Conservation (phyloP, 2,329 filamentous ascomycete species). For the Magnaporthales sp. region DNA sequence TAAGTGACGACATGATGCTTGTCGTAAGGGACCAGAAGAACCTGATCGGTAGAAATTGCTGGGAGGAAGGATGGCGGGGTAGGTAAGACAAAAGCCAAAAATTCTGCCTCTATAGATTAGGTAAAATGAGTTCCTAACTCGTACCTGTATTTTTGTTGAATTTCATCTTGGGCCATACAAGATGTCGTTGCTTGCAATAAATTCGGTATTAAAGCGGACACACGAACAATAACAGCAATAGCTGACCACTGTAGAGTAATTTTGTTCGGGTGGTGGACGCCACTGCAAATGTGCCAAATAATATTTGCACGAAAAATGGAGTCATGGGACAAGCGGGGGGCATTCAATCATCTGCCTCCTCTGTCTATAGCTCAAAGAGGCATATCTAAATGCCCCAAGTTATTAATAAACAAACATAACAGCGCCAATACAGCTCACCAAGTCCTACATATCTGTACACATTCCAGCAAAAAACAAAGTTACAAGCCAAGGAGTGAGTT, state of each 20-base stretch:
- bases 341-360: too few relatives aligned
- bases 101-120: neutral
- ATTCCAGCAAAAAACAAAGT: neutral
- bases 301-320: neutral
- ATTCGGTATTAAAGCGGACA: neutral
- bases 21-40: conserved; percentile 79
- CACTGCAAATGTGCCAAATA: neutral
- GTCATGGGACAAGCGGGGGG: neutral
- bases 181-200: neutral
- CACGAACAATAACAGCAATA: neutral
- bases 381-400: too few relatives aligned
- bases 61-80: neutral
- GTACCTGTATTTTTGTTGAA: conserved; percentile 35
- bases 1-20: conserved; percentile 74
- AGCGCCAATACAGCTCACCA: neutral
- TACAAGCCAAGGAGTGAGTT: neutral
- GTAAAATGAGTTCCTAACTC: neutral
- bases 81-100: neutral
- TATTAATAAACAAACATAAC: neutral
- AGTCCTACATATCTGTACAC: neutral
- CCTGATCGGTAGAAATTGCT: conserved; percentile 59
- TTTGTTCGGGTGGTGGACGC: neutral
- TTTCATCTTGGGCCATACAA: conserved; percentile 28
- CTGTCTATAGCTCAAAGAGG: too few relatives aligned
- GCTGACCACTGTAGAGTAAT: neutral